Evolutionary conservation across 441 rosid species (phyloP), one percentile per base, ranked within the genome.

Genomic region (Rhodomyrtus psidioides): DNA sequence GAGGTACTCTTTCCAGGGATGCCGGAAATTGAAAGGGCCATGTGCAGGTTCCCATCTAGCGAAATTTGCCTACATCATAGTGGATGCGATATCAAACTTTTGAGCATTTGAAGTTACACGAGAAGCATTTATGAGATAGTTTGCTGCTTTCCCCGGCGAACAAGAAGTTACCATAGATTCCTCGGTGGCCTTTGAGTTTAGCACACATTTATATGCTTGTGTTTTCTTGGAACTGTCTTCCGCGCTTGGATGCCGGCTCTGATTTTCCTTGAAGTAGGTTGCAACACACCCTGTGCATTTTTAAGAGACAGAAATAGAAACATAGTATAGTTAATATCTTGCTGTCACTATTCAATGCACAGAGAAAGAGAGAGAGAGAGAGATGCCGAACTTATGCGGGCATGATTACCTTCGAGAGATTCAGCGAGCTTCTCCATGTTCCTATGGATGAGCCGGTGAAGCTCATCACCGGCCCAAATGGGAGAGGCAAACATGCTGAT

Each of bases 41-140:
- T 94, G 97, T 53, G 93, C 89, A 8, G 94, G 95, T 87, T 94
- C 97, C 97, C 97, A 94, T 88, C 92, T 91, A 0, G 95, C 95
- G 84, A 92, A 89, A 83, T 88, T 91, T 57, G 94, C 93, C 95
- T 93, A 87, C 49, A 42, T 51, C 84, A 14, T n/a, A 55, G 55
- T 79, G 59, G 23, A 10, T 2, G 46, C n/a, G 65, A 10, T 15
- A 57, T 44, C 12, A 15, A 75, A 54, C 27, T 76, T 19, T 27
- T 70, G 53, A 83, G 53, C 65, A 39, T 13, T 44, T 42, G 8
- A 58, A 84, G 21, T 81, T 26, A 13, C 21, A 7, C 1, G 2
- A 81, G 4, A 49, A 17, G 83, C 34, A 26, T 26, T 26, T 26
- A 27, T 12, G 42, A 30, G 39, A 82, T 27, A 55, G 42, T 17